Evolutionary conservation across 2,329 filamentous ascomycete species (phyloP).

Genomic region (Sporothrix globosa): DNA sequence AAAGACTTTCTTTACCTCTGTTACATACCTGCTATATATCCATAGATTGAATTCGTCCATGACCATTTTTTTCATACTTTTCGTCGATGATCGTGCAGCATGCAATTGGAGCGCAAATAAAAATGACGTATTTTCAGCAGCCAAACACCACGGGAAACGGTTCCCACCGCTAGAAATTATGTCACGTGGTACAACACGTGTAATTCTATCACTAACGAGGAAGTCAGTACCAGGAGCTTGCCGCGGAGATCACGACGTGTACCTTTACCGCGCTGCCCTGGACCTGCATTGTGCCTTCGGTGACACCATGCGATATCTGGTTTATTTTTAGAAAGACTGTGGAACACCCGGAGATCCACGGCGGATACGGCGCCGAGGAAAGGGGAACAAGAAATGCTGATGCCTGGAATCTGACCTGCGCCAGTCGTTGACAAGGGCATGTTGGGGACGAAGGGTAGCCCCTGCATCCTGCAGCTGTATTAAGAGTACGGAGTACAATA

Average conservation of each 20-base stretch:
- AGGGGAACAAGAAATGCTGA: slow-evolving; percentile 17
- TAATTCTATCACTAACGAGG: background rate
- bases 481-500: background rate
- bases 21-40: background rate
- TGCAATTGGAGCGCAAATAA: slow-evolving; percentile 13
- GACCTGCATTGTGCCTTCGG: background rate
- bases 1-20: no score
- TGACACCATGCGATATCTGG: background rate
- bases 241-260: background rate
- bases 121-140: slow-evolving; percentile 25
- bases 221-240: no score
- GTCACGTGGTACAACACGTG: background rate
- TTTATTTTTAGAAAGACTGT: slow-evolving; percentile 21
- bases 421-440: background rate
- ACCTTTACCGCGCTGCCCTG: background rate
- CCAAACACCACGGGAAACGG: background rate
- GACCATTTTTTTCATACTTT: background rate
- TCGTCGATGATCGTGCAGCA: background rate
- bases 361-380: background rate
- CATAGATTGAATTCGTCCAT: background rate
- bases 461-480: background rate
- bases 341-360: background rate
- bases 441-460: background rate
- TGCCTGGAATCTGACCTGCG: slow-evolving; percentile 20
- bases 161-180: no score